Percentiles rank a stretch among this genome's conserved stretches.
phyloP scores from a whole-genome alignment of 345 rosid species.

The Brassica nigra region DNA sequence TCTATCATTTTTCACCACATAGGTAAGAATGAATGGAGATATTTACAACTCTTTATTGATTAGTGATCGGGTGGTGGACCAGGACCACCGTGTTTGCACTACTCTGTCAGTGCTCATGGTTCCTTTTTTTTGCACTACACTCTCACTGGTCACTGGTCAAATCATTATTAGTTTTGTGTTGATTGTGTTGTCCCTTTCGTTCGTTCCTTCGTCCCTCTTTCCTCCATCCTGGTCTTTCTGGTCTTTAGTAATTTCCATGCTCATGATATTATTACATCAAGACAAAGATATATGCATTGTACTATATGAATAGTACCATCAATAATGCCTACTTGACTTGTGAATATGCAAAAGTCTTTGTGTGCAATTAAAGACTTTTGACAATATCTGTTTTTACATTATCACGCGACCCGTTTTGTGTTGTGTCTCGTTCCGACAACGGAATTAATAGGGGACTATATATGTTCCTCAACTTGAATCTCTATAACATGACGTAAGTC shows the following conservation, averaged over 20 bases:
- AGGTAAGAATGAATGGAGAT: background rate
- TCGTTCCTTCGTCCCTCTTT: background rate
- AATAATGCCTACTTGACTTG: background rate
- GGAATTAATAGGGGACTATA: background rate
- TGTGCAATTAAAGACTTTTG: background rate
- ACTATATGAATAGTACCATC: background rate
- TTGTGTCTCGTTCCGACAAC: background rate
- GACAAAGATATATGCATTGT: background rate
- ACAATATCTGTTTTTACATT: background rate
- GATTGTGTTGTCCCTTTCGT: background rate
- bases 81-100: background rate
- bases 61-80: background rate
- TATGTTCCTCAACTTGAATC: background rate
- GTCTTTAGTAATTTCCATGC: background rate
- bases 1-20: constrained; percentile 6
- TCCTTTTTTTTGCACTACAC: background rate
- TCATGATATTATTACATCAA: background rate
- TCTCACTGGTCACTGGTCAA: background rate
- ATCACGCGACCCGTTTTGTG: background rate
- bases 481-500: background rate
- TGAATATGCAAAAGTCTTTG: background rate
- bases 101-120: background rate
- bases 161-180: background rate
- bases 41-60: background rate
- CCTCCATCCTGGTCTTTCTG: background rate